phyloP scores from a whole-genome alignment of 2,329 filamentous ascomycete species.

The Nemania sp. region DNA sequence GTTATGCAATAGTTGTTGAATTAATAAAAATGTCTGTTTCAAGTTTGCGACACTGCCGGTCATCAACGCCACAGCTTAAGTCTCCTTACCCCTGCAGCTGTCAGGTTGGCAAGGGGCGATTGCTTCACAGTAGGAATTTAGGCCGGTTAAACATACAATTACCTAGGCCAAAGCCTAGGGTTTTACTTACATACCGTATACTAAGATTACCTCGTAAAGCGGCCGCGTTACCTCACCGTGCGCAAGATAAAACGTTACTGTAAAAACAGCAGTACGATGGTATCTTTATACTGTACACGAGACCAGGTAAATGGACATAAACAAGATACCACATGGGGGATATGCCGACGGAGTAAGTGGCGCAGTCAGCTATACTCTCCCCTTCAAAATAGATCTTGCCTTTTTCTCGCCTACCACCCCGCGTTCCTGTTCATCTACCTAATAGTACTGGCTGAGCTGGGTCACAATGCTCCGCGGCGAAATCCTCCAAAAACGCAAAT shows the following conservation, averaged over 20 bases:
- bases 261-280: neutral
- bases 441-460: neutral
- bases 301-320: no score
- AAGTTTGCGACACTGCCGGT: slow-evolving; percentile 23
- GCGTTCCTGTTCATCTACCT: neutral
- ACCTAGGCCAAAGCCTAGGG: neutral
- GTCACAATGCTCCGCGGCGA: no score
- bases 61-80: slow-evolving; percentile 22
- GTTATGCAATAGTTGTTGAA: neutral
- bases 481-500: neutral
- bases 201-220: neutral
- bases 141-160: neutral
- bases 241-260: neutral
- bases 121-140: slow-evolving; percentile 11
- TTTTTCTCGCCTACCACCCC: neutral
- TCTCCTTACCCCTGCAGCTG: slow-evolving; percentile 32
- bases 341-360: neutral
- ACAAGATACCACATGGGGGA: neutral
- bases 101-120: slow-evolving; percentile 16
- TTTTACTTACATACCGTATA: neutral
- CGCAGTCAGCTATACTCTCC: neutral
- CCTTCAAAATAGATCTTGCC: neutral
- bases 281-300: neutral
- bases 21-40: slow-evolving; percentile 22
- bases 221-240: neutral